A percentile compares a stretch with the other conserved stretches of the same genome.
These are phyloP conservation scores for Eleusine indica DNA, from an alignment of 176 grass and related monocot species.

Conservation along the genomic window DNA sequence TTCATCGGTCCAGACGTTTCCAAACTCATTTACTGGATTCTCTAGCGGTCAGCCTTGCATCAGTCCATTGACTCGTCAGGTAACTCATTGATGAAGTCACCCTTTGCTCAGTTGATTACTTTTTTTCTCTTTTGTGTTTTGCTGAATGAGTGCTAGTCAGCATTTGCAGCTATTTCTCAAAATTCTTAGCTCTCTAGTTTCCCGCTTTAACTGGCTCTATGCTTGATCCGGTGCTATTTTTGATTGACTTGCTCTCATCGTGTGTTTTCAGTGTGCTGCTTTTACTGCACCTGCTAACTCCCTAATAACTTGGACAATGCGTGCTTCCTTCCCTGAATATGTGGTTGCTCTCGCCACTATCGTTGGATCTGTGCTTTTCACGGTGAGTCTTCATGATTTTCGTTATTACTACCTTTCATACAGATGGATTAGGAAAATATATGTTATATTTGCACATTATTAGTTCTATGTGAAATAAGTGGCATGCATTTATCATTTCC, in stretches of 20 bases:
- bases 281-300: conserved; percentile 65
- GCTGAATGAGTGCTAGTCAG: background rate
- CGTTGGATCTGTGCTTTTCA: conserved; percentile 96
- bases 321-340: conserved; percentile 92
- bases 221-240: conserved; percentile 1
- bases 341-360: conserved; percentile 96
- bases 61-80: conserved; percentile 43
- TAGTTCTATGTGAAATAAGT: conserved; percentile 7
- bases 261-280: conserved; percentile 70
- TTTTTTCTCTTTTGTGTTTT: background rate
- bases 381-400: conserved; percentile 52
- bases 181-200: conserved; percentile 7
- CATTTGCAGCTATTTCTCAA: background rate
- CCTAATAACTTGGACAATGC: conserved; percentile 96
- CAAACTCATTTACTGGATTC: conserved; percentile 69
- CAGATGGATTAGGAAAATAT: background rate
- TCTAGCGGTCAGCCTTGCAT: conserved; percentile 84
- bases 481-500: background rate
- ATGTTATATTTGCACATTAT: background rate
- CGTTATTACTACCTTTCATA: conserved; percentile 1
- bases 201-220: conserved; percentile 4
- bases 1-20: conserved; percentile 70
- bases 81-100: conserved; percentile 34
- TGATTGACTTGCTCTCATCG: conserved; percentile 12
- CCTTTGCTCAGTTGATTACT: background rate